Evolutionary conservation across 352 stramenopile species (phyloP), one percentile per base, ranked within the genome.

Genomic region (Pythium aphanidermatum): DNA sequence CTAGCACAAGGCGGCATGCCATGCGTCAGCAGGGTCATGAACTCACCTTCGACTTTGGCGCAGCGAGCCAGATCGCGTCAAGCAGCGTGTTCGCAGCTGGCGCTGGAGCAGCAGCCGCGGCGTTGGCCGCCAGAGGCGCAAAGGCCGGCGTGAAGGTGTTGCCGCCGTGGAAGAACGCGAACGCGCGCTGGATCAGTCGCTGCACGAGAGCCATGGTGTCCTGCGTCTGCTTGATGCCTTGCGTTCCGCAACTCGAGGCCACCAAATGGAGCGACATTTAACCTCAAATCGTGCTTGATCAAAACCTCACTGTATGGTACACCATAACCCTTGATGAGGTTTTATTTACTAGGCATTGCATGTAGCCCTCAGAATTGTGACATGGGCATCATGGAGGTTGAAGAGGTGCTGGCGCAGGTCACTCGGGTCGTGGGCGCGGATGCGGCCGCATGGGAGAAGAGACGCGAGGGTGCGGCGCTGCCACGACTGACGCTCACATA

Each of bases 31-130:
- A n/a, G n/a, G n/a, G n/a, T n/a, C n/a, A n/a, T n/a, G n/a, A n/a
- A 41, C 72, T 36, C 63, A 92, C 79, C 75, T 93, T 93, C 52
- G 82, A 93, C 71, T 93, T 93, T 45, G 82, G 82, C 25, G 76
- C 78, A 3, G 82, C 82, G 25, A 86, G 57, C 82, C 82, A 93
- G 53, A 93, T 76, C 28, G 70, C 70, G 37, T 92, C 71, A 33
- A 70, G 65, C 34, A 91, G 65, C 49, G 68, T 50, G 68, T 85
- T 83, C 30, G 58, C 63, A 11, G 73, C 42, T 23, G 68, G 44
- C 13, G 58, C 46, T 7, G 70, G 55, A 9, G 56, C 40, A 6
- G 58, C 42, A 10, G 60, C 46, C 0, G 60, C 60, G 13, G 57
- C 59, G 43, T 53, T 72, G 23, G 83, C 43, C 28, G 60, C 58